phyloP scores from a whole-genome alignment of 1,284 basidiomycete genomes.

The Trichosporon faecale region DNA sequence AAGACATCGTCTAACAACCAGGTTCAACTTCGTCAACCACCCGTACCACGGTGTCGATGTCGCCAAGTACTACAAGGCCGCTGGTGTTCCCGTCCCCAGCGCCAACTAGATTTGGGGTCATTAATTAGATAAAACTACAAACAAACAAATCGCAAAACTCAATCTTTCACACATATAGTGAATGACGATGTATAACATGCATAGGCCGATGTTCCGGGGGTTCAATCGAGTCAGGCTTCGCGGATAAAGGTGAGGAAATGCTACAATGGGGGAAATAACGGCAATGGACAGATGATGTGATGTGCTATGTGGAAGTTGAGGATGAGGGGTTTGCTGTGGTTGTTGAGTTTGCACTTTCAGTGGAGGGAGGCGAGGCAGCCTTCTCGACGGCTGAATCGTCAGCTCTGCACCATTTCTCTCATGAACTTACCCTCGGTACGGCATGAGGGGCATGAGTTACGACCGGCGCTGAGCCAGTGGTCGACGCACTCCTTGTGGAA shows the following conservation, averaged over 20 bases:
- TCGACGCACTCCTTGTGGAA: conserved; percentile 85
- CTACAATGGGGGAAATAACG: not conserved
- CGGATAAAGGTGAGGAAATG: not conserved
- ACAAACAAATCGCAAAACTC: conserved; percentile 5
- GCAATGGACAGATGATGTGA: not conserved
- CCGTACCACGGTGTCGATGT: conserved; percentile 79
- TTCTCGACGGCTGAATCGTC: conserved; percentile 19
- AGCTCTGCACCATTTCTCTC: not conserved
- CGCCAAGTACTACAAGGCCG: conserved; percentile 62
- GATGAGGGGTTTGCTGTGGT: conserved; percentile 56
- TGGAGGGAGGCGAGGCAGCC: not conserved
- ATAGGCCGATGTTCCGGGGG: conserved; percentile 9
- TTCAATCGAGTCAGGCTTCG: not conserved
- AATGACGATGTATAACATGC: conserved; percentile 26
- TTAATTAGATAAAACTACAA: conserved; percentile 12
- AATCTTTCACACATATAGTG: conserved; percentile 4
- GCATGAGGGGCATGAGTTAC: conserved; percentile 88
- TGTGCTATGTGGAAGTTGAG: conserved; percentile 54
- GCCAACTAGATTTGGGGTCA: conserved; percentile 6
- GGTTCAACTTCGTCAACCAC: conserved; percentile 92
- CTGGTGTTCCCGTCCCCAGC: conserved; percentile 11
- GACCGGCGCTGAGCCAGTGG: conserved; percentile 73
- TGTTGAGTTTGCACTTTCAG: not conserved
- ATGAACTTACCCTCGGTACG: conserved; percentile 41
- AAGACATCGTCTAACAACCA: conserved; percentile 43